Base-by-base conservation (phyloP, 345 rosid genomes). In the Alliaria petiolata region DNA sequence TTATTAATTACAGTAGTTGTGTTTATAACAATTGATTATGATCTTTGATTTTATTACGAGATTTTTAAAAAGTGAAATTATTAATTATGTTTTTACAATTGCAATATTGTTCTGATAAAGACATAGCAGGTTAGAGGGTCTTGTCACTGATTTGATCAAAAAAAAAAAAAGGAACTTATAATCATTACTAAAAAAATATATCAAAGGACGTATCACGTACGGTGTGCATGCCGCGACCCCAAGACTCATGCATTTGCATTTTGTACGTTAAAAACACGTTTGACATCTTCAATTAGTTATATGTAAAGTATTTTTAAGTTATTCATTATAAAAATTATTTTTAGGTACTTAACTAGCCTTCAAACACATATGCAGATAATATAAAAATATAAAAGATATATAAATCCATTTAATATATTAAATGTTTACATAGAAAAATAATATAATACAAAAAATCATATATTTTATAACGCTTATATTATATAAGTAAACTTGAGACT, bases 171-270 rank as follows among this genome's bases (percentile, higher is more conserved):
- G n/a, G n/a, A n/a, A 15, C 52, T 28, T 39, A 66, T 28, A 47
- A 34, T 19, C n/a, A 35, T 20, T 12, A 28, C 9, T 42, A 40
- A 17, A 33, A 20, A 20, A 14, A n/a, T 33, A 9, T 4, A 11
- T 59, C 31, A 47, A 36, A 46, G 46, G 65, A 69, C 72, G 49
- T 69, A 46, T 35, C 10, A 57, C 30, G 65, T 69, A 34, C 63
- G 42, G 52, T 54, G 53, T 42, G 63, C 43, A 58, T 58, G 46
- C 63, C 26, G 34, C 44, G 35, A 55, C 44, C 64, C 34, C 25
- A 44, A 43, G 14, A 33, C 34, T 66, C 43, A 31, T 55, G 72
- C 72, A 30, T 68, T 67, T 53, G 52, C 53, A 19, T 42, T 64
- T 13, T n/a, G 22, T 63, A 43, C 54, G 63, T 68, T 17, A 68